Evolutionary conservation across 176 grass and related monocot species (phyloP).

Genomic region (Triticum turgidum): DNA sequence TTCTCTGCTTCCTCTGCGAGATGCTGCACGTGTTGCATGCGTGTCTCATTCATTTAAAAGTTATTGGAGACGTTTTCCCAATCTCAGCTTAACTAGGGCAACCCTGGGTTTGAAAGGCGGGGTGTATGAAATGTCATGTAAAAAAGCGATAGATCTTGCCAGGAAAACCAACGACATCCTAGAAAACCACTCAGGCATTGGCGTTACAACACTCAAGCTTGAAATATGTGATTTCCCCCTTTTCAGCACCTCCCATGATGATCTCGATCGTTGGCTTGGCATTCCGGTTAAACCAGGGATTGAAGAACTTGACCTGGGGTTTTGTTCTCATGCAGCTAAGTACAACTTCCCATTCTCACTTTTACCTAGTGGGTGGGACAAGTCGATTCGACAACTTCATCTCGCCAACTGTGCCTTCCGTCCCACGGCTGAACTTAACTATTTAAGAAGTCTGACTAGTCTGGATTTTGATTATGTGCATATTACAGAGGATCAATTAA

Average conservation of each 20-base stretch:
- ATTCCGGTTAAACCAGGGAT: background rate
- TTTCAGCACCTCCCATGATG: background rate
- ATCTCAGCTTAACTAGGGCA: background rate
- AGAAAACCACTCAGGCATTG: background rate
- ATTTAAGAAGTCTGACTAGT: background rate
- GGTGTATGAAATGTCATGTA: background rate
- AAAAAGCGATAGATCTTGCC: background rate
- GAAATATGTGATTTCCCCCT: background rate
- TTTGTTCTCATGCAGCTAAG: background rate
- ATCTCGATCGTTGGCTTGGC: background rate
- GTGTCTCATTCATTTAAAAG: background rate
- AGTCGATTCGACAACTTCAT: background rate
- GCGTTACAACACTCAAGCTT: background rate
- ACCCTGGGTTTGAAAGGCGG: background rate
- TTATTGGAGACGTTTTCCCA: background rate
- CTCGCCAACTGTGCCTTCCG: background rate
- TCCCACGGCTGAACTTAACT: background rate
- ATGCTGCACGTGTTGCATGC: conserved; percentile 3
- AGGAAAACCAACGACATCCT: background rate
- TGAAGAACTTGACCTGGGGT: background rate
- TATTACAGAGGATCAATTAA: background rate
- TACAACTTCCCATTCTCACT: background rate
- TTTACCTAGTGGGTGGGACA: background rate
- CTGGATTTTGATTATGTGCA: background rate
- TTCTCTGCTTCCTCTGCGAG: background rate